Conservation (phyloP, 1,284 basidiomycete genomes). For the Boletellus deceptivus region DNA sequence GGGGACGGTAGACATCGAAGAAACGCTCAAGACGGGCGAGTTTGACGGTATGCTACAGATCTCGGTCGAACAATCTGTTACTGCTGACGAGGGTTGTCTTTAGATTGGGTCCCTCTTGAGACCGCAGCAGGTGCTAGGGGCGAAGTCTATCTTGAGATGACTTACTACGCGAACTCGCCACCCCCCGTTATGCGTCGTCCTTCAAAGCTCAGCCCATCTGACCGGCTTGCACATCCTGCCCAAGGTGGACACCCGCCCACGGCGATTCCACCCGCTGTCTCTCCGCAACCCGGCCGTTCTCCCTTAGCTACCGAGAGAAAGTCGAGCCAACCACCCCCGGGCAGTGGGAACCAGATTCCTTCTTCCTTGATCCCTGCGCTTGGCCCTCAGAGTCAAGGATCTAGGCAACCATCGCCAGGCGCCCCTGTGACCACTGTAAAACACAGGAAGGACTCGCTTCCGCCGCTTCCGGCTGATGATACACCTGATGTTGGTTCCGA, state of each 20-base stretch:
- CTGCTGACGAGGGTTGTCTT: constrained; percentile 9
- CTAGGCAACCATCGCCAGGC: constrained; percentile 5
- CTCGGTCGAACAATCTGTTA: background rate
- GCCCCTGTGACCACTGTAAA: constrained; percentile 9
- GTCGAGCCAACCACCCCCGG: constrained; percentile 4
- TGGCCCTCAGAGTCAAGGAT: constrained; percentile 6
- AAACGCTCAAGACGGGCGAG: constrained; percentile 68
- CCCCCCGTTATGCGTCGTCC: constrained; percentile 46
- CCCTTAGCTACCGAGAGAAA: constrained; percentile 12
- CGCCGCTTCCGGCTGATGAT: constrained; percentile 36
- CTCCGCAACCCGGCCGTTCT: constrained; percentile 6
- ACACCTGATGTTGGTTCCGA: constrained; percentile 7
- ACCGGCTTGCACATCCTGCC: constrained; percentile 40
- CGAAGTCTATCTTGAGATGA: constrained; percentile 78
- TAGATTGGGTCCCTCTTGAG: constrained; percentile 69
- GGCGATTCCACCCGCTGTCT: constrained; percentile 5
- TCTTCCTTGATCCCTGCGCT: constrained; percentile 26
- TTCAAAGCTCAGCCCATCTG: constrained; percentile 45
- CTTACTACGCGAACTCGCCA: constrained; percentile 63
- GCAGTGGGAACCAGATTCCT: constrained; percentile 11
- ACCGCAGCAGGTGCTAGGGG: constrained; percentile 57
- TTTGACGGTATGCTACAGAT: constrained; percentile 60
- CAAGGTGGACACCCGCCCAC: constrained; percentile 8
- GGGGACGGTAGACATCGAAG: constrained; percentile 60
- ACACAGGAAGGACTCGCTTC: constrained; percentile 27